Conservation (phyloP, 2,329 filamentous ascomycete species). For the Trichophyton simii region DNA sequence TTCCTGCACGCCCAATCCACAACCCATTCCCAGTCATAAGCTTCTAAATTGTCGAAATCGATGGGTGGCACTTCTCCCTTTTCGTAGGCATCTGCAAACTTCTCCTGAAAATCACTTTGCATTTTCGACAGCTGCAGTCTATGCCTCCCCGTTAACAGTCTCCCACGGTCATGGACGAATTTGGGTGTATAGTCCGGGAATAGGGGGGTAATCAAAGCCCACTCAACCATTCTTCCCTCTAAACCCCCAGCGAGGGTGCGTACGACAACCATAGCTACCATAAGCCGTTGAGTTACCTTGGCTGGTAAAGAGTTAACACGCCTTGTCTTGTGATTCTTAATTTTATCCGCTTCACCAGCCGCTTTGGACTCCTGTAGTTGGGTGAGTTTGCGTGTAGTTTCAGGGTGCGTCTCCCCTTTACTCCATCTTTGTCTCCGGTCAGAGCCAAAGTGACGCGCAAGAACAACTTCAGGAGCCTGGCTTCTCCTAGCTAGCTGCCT, state of each 20-base stretch:
- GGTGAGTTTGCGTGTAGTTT: conserved; percentile 1
- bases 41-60: conserved; percentile 31
- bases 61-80: conserved; percentile 32
- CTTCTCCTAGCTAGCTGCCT: background rate
- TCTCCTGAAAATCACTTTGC: conserved; percentile 36
- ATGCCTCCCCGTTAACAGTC: conserved; percentile 25
- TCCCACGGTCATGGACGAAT: conserved; percentile 30
- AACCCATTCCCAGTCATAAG: conserved; percentile 36
- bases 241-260: conserved; percentile 34
- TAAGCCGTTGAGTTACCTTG: conserved; percentile 22
- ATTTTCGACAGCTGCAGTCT: conserved; percentile 32
- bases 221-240: conserved; percentile 33
- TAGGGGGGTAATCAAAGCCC: conserved; percentile 31
- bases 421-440: background rate
- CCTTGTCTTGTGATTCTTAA: background rate
- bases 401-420: background rate
- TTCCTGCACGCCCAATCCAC: conserved; percentile 36
- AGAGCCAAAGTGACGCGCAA: background rate
- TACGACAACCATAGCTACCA: conserved; percentile 33
- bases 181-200: conserved; percentile 30
- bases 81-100: conserved; percentile 35
- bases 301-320: conserved; percentile 3
- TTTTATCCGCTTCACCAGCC: background rate
- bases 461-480: conserved; percentile 13
- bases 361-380: conserved; percentile 5